Evolutionary conservation across 345 rosid species (phyloP).

Genomic region (Dipteronia dyeriana): DNA sequence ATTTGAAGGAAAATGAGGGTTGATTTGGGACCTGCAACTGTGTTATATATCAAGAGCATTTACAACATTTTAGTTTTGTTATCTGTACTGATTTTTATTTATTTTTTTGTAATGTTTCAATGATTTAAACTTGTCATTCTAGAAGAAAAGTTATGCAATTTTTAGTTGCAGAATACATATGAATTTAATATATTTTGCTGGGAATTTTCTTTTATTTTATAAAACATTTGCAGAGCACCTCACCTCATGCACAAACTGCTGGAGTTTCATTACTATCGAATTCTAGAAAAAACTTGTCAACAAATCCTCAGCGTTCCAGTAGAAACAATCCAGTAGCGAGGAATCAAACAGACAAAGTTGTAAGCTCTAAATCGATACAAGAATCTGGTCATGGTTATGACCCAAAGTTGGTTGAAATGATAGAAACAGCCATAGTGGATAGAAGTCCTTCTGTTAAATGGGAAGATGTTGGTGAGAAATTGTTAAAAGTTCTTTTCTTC

Average conservation of each 20-base stretch:
- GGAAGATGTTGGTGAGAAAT: constrained; percentile 93
- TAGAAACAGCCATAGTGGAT: constrained; percentile 86
- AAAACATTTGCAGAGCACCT: constrained; percentile 55
- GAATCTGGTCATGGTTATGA: constrained; percentile 67
- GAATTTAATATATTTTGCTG: constrained; percentile 7
- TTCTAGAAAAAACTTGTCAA: constrained; percentile 36
- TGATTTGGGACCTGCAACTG: background rate
- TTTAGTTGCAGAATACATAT: background rate
- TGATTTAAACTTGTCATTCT: background rate
- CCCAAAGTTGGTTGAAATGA: constrained; percentile 81
- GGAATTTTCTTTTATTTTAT: constrained; percentile 11
- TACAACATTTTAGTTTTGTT: background rate
- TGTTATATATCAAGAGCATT: background rate
- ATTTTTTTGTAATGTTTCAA: background rate
- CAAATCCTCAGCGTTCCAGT: constrained; percentile 39
- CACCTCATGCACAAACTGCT: constrained; percentile 44
- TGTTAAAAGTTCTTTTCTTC: background rate
- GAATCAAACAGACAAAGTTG: constrained; percentile 45
- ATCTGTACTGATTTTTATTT: background rate
- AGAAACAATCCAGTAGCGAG: constrained; percentile 34
- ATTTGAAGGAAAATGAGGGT: background rate
- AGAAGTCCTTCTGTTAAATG: constrained; percentile 93
- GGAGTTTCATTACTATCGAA: constrained; percentile 55
- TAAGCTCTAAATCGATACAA: constrained; percentile 48
- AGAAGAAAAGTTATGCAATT: constrained; percentile 6